Evolutionary conservation across 345 rosid species (phyloP), one percentile per base, ranked within the genome.

Genomic region (Citrus cavaleriei): DNA sequence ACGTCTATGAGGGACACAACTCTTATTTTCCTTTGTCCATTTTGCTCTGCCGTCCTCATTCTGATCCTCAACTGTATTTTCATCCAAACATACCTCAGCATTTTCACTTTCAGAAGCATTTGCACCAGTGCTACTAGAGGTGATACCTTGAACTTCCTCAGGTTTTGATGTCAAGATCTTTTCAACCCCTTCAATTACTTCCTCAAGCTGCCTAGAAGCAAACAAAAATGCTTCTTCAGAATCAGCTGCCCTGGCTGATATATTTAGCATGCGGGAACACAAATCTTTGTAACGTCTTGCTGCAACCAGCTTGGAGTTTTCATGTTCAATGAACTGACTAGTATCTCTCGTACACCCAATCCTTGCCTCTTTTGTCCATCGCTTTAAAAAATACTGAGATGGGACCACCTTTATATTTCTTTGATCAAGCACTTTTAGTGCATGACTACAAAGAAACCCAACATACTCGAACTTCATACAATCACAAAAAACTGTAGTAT

Each of bases 331-430:
- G 74, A 80, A 62, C 24, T 80, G 82, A 74, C 59, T 22, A n/a
- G 27, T 67, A 62, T 34, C 71, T 72, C 59, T 34, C 25, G 38
- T 28, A 66, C 66, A 35, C 21, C 74, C 74, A 16, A 66, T 57
- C 79, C 79, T 82, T 42, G 87, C 85, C 71, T 77, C 83, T 61
- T 81, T 86, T 34, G 81, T 79, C 89, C 86, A 88, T 70, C 87
- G 81, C 73, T 81, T 84, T 71, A 80, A 72, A 12, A 88, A 82
- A 81, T 86, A 84, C 64, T 18, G 82, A 5, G 79, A 79, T 8
- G 84, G 89, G 13, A 81, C 60, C 77, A 85, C 81, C 70, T 79
- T 78, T 75, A 80, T 83, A 74, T 81, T 84, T 80, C 81, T 74
- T 42, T 79, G 55, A 70, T 83, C 86, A 54, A 86, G 79, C 62